Evolutionary conservation across 73 alveolate species (phyloP).

Genomic region (Paramecium octaurelia): DNA sequence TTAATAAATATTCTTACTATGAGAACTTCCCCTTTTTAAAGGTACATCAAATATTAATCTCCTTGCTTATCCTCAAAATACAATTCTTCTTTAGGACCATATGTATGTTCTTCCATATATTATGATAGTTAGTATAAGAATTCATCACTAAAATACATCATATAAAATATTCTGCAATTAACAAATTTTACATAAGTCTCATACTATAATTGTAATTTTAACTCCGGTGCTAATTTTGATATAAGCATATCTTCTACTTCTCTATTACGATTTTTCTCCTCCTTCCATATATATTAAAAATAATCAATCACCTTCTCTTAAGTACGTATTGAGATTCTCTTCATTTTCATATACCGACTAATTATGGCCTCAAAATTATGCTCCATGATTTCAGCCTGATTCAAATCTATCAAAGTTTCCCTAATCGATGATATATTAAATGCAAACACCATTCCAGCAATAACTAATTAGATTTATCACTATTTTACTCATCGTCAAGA

Average conservation of each 20-base stretch:
- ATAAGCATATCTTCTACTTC: not conserved
- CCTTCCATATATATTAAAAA: conserved; percentile 7
- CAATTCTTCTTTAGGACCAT: conserved; percentile 18
- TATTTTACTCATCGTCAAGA: not conserved
- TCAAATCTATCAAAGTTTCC: not conserved
- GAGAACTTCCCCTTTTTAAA: not conserved
- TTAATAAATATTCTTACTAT: not conserved
- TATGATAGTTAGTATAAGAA: not conserved
- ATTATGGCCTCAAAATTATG: not conserved
- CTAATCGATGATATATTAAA: conserved; percentile 47
- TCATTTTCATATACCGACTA: conserved; percentile 16
- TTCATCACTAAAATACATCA: not conserved
- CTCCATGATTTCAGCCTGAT: not conserved
- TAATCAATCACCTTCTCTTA: not conserved
- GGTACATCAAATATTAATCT: not conserved
- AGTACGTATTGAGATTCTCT: not conserved
- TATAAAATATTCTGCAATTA: not conserved
- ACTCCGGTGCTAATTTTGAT: conserved; percentile 6
- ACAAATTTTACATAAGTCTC: not conserved
- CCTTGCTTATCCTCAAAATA: not conserved
- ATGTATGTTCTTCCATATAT: not conserved
- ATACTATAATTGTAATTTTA: not conserved
- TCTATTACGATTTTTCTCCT: conserved; percentile 6
- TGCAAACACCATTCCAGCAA: conserved; percentile 53
- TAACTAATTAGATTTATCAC: not conserved